Conservation (phyloP, 2,329 filamentous ascomycete genomes). For the Stemphylium beticola region DNA sequence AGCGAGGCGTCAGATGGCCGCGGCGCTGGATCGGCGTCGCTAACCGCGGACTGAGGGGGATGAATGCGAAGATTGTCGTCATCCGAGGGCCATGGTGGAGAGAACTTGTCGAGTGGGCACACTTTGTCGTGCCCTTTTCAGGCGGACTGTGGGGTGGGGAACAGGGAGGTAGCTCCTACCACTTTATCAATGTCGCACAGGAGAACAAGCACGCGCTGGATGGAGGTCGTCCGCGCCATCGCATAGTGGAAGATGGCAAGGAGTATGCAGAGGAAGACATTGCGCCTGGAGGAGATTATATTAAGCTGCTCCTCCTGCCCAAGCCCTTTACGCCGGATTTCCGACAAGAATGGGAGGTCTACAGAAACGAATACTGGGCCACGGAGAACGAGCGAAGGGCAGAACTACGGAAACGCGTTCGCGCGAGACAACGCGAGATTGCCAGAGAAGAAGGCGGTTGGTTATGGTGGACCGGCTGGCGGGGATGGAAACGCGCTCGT, state of each 20-base stretch:
- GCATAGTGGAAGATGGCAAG: slow-evolving; percentile 64
- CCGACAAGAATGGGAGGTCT: slow-evolving; percentile 95
- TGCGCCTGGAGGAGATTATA: slow-evolving; percentile 85
- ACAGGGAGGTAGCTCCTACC: slow-evolving; percentile 72
- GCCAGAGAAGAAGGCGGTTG: slow-evolving; percentile 72
- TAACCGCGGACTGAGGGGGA: slow-evolving; percentile 85
- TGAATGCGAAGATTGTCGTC: slow-evolving; percentile 96
- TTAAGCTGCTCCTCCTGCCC: slow-evolving; percentile 86
- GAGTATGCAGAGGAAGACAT: slow-evolving; percentile 83
- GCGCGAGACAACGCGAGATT: slow-evolving; percentile 70
- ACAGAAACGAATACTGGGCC: slow-evolving; percentile 95
- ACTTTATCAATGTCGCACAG: slow-evolving; percentile 70
- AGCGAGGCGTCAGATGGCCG: slow-evolving; percentile 92
- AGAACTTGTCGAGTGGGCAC: slow-evolving; percentile 74
- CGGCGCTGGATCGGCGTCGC: slow-evolving; percentile 87
- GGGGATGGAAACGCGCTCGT: slow-evolving; percentile 54
- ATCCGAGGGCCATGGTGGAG: slow-evolving; percentile 82
- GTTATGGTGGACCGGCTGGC: slow-evolving; percentile 87
- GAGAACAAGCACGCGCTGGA: slow-evolving; percentile 40
- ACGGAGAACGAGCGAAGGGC: slow-evolving; percentile 89
- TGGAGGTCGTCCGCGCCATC: slow-evolving; percentile 31
- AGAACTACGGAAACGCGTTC: slow-evolving; percentile 72
- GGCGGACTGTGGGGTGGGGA: slow-evolving; percentile 45
- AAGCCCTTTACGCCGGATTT: slow-evolving; percentile 97
- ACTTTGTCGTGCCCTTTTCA: slow-evolving; percentile 78